Evolutionary conservation across 495 filamentous ascomycete genomes (phyloP).

Genomic region (Aspergillus homomorphus): DNA sequence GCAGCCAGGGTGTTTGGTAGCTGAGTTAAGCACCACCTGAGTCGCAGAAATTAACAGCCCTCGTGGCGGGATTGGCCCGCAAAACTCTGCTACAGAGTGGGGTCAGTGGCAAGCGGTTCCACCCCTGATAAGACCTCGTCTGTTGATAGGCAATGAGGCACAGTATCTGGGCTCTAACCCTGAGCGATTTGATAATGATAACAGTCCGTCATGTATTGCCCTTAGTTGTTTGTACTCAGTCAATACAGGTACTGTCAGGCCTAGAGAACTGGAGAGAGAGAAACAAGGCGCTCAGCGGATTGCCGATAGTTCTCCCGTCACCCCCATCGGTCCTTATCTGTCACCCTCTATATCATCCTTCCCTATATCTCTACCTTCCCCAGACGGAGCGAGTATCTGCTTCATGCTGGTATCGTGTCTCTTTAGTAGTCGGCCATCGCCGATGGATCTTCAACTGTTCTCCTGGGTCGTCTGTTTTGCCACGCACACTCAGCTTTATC

Average conservation of each 20-base stretch:
- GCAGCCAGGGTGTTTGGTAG: neutral
- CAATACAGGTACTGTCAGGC: neutral
- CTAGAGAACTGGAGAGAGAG: neutral
- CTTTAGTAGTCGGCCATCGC: slow-evolving; percentile 1
- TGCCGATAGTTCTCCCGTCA: neutral
- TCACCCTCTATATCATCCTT: neutral
- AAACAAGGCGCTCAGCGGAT: neutral
- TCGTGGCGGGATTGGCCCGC: slow-evolving; percentile 3
- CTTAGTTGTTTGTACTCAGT: neutral
- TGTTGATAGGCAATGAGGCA: slow-evolving; percentile 15
- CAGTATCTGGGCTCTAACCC: neutral
- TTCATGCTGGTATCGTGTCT: neutral
- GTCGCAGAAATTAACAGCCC: neutral
- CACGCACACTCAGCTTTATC: neutral
- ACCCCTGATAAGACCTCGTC: slow-evolving; percentile 13
- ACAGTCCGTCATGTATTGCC: slow-evolving; percentile 3
- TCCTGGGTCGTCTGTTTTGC: neutral
- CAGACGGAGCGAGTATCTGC: neutral
- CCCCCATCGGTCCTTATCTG: neutral
- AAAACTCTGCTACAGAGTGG: slow-evolving; percentile 11
- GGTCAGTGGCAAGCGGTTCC: slow-evolving; percentile 4
- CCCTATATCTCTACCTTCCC: neutral
- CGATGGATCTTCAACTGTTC: neutral
- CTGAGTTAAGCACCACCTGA: slow-evolving; percentile 11
- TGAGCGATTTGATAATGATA: slow-evolving; percentile 15